Evolutionary conservation across 208 protist species (phyloP), one percentile per base, ranked within the genome.

Genomic region (Trypanosoma vivax): DNA sequence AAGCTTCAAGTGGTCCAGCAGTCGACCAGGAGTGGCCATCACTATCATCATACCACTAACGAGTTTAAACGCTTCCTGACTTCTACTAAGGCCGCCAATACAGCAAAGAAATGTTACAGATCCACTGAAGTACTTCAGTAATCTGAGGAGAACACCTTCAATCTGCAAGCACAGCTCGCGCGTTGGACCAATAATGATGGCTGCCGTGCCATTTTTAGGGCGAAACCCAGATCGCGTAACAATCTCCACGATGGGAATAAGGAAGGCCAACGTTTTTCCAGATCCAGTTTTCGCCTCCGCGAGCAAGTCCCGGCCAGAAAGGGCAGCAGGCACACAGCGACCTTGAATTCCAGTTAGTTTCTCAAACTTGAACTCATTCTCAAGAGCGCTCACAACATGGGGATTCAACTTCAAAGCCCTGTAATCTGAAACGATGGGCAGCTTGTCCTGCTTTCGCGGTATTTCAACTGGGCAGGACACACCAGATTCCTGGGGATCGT

Each of bases 121-220:
- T 50, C 85, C 85, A 56, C 94, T 91, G 60, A 92, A 94, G 65
- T 89, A 71, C 62, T 92, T 94, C 24, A 94, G 78, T 29, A 99
- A 75, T 53, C 97, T 92, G 34, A 88, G 66, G 35, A 97, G 70
- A 18, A 99, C 96, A 42, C 94, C 89, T 54, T 98, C 96, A 52
- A 99, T 99, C 75, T 99, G 98, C 27, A 99, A 72, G 45, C 97
- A 97, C 10, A 99, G 84, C 85, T 99, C 98, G 40, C 98, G 88
- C 10, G 97, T 99, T 25, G 98, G 98, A 38, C 97, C 90, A 61
- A 99, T 98, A 50, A 99, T 92, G 51, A 99, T 79, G 24, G 90
- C 80, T n/a, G 82, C 90, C 5, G 92, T 98, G 33, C 98, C 98
- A 75, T 99, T 99, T 46, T 92, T 83, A 28, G 96, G 81, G 43